Evolutionary conservation across 1,139 yeast genomes (phyloP).

Genomic region (Petasospora fabianii): DNA sequence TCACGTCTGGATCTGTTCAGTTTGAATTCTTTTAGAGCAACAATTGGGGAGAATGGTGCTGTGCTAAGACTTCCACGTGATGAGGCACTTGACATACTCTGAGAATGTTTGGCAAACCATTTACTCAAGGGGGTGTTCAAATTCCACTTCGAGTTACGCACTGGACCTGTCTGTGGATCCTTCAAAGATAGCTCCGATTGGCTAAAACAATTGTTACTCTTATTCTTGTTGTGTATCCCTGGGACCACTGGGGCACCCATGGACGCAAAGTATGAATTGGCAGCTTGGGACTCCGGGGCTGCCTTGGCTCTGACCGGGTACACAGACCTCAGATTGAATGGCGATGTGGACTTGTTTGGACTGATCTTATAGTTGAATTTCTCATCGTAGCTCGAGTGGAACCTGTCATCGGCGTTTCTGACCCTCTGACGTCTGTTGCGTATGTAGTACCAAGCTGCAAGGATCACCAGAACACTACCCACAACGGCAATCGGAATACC

Average conservation of each 20-base stretch:
- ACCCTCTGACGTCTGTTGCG: slow-evolving; percentile 10
- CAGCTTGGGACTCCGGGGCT: not conserved
- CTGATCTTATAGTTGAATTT: slow-evolving; percentile 23
- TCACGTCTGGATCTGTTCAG: slow-evolving; percentile 14
- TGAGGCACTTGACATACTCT: slow-evolving; percentile 10
- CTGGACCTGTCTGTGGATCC: slow-evolving; percentile 14
- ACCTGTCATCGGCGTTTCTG: slow-evolving; percentile 9
- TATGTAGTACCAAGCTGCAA: slow-evolving; percentile 18
- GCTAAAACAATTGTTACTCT: too few relatives aligned
- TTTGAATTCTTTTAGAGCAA: slow-evolving; percentile 25
- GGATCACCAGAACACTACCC: slow-evolving; percentile 11
- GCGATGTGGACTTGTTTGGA: slow-evolving; percentile 12
- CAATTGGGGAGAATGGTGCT: slow-evolving; percentile 20
- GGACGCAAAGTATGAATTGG: not conserved
- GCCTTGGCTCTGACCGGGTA: slow-evolving; percentile 16
- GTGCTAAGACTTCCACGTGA: slow-evolving; percentile 23
- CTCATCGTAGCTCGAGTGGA: slow-evolving; percentile 21
- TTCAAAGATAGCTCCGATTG: slow-evolving; percentile 21
- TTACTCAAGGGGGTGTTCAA: slow-evolving; percentile 25
- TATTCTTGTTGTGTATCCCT: slow-evolving; percentile 1
- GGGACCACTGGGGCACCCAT: slow-evolving; percentile 3
- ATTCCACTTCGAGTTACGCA: slow-evolving; percentile 22
- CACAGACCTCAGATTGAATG: slow-evolving; percentile 13
- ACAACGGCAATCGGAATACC: slow-evolving; percentile 26
- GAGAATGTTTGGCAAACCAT: slow-evolving; percentile 24